Conservation (phyloP, 257 asterid species). For the Solanum bulbocastanum region DNA sequence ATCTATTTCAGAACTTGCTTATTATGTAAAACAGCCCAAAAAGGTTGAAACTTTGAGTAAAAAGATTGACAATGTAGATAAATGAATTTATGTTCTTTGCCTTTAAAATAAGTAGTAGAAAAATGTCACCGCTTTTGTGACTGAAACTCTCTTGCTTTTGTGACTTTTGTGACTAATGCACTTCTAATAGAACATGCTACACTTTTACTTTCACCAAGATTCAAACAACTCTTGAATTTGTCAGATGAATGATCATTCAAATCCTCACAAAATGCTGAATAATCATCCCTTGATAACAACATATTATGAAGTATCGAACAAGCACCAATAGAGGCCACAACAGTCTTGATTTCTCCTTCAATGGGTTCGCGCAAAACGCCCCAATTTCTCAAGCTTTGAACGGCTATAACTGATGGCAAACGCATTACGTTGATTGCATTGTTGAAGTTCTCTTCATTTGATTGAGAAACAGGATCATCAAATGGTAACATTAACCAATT, state of each 20-base stretch:
- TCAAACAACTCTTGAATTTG: conserved; percentile 5
- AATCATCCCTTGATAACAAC: conserved; percentile 73
- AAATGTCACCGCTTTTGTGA: background rate
- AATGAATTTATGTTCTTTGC: background rate
- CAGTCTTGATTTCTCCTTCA: conserved; percentile 37
- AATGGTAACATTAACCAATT: conserved; percentile 63
- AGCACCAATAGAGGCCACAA: conserved; percentile 68
- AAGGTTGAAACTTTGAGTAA: background rate
- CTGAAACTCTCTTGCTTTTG: conserved; percentile 18
- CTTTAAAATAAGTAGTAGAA: background rate
- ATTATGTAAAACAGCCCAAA: background rate
- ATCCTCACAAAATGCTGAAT: conserved; percentile 53
- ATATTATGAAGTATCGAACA: conserved; percentile 81
- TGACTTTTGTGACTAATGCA: conserved; percentile 40
- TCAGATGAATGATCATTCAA: conserved; percentile 7
- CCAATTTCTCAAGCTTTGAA: conserved; percentile 69
- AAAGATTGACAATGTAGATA: background rate
- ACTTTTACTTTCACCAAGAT: conserved; percentile 8
- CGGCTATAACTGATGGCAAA: conserved; percentile 22
- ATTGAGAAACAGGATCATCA: conserved; percentile 24
- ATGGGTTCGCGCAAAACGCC: conserved; percentile 40
- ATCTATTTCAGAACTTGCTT: no score
- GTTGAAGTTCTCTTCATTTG: conserved; percentile 53
- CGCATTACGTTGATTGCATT: conserved; percentile 18
- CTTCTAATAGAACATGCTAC: conserved; percentile 22